Evolutionary conservation across 2,329 filamentous ascomycete genomes (phyloP).

Genomic region (Epichloe gansuensis): DNA sequence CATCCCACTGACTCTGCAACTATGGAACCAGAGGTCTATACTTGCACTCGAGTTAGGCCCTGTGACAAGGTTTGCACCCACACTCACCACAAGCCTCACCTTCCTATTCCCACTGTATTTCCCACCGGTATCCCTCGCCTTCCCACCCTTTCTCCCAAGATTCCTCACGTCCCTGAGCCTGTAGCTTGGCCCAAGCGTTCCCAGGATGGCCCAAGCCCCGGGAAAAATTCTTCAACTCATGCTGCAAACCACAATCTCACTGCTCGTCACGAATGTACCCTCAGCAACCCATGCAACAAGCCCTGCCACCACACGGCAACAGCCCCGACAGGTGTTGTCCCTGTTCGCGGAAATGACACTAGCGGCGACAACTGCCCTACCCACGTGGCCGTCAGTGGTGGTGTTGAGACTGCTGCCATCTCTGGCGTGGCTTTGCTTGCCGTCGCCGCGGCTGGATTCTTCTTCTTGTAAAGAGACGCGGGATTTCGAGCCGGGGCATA

Average conservation of each 20-base stretch:
- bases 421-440: conserved; percentile 3
- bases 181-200: no score
- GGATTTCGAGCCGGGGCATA: no score
- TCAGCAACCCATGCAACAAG: not conserved
- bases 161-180: no score
- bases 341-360: not conserved
- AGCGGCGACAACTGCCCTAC: not conserved
- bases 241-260: not conserved
- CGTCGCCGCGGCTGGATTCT: conserved; percentile 2
- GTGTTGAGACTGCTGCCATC: not conserved
- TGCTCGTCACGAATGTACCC: not conserved
- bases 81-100: not conserved
- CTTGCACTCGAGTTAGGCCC: no score
- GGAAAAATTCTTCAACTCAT: no score
- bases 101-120: not conserved
- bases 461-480: not conserved
- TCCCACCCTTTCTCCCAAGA: no score
- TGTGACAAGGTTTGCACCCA: not conserved
- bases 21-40: not conserved
- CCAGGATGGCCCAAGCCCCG: no score
- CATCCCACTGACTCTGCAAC: not conserved
- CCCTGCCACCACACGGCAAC: not conserved
- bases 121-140: no score
- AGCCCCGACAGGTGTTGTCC: not conserved
- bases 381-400: not conserved